Conservation (phyloP, 805 yeast species). For the Teunomyces lycoperdinae region DNA sequence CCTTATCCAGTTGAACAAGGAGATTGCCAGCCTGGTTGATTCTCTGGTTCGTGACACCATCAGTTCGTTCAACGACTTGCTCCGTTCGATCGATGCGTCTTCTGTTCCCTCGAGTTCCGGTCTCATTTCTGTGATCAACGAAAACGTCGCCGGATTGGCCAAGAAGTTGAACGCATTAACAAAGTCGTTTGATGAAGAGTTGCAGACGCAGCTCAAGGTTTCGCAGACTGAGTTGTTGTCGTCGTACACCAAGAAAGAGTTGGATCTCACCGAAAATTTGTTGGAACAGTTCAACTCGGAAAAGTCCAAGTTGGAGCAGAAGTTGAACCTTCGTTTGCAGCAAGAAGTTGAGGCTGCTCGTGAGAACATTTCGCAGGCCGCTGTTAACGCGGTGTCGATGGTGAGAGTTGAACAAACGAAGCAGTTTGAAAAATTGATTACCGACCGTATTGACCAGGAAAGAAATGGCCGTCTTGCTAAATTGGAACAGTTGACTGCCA, state of each 20-base stretch:
- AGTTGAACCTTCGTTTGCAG: constrained; percentile 54
- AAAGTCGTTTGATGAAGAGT: constrained; percentile 33
- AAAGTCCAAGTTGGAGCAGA: constrained; percentile 56
- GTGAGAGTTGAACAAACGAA: constrained; percentile 67
- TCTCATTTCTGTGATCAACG: constrained; percentile 31
- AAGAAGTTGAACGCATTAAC: constrained; percentile 32
- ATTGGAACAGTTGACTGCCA: constrained; percentile 55
- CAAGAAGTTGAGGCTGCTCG: constrained; percentile 68
- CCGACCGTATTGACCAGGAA: constrained; percentile 50
- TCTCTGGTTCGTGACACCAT: constrained; percentile 33
- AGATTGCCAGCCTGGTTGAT: constrained; percentile 25
- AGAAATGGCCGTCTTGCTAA: constrained; percentile 76
- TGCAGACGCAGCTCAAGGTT: constrained; percentile 31
- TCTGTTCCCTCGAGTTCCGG: constrained; percentile 22
- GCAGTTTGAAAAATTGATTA: constrained; percentile 57
- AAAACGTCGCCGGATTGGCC: constrained; percentile 30
- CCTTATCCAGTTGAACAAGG: constrained; percentile 25
- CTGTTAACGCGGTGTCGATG: constrained; percentile 67
- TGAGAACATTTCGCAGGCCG: constrained; percentile 63
- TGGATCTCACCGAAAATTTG: constrained; percentile 56
- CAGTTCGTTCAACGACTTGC: constrained; percentile 37
- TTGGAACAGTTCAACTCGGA: constrained; percentile 60
- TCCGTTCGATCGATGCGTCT: constrained; percentile 32
- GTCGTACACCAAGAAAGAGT: constrained; percentile 46
- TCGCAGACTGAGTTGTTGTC: constrained; percentile 40